These are phyloP conservation scores for Pyropia yezoensis DNA, from an alignment of 23 red algal genomes.

Conservation along the genomic window DNA sequence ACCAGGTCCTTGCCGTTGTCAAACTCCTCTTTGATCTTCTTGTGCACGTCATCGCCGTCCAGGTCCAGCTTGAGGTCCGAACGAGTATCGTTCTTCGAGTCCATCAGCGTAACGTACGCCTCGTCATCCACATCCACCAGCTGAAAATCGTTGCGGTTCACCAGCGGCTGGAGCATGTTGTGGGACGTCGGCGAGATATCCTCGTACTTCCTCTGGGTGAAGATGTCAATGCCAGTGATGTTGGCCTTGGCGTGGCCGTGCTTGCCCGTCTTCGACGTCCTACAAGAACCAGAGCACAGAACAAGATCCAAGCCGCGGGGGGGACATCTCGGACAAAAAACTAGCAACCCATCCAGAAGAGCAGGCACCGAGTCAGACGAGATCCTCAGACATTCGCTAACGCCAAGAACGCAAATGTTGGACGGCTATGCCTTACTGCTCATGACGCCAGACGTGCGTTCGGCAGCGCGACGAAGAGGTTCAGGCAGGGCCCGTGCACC, in stretches of 20 bases:
- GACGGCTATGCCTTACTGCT: no score
- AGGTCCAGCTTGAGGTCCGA: constrained; percentile 78
- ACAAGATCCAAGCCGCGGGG: no score
- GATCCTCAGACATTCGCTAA: no score
- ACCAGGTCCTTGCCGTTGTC: constrained; percentile 73
- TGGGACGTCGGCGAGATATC: constrained; percentile 96
- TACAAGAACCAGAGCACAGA: no score
- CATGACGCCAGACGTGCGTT: no score
- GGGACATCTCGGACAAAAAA: no score
- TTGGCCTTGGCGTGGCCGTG: constrained; percentile 99
- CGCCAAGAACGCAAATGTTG: no score
- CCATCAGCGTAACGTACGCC: constrained; percentile 82
- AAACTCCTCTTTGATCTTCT: constrained; percentile 90
- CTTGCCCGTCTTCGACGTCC: constrained; percentile 96
- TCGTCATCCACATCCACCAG: constrained; percentile 93
- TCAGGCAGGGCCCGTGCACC: no score
- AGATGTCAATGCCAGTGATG: constrained; percentile 95
- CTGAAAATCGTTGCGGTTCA: constrained; percentile 84
- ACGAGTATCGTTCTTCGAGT: constrained; percentile 90
- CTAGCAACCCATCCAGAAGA: no score
- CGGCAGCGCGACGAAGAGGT: no score
- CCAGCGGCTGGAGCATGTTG: constrained; percentile 92
- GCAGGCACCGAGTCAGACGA: no score
- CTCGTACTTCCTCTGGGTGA: constrained; percentile 94
- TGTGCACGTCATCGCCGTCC: constrained; percentile 75